Evolutionary conservation across 1,284 basidiomycete genomes (phyloP).

Genomic region (Leccinum fallax): DNA sequence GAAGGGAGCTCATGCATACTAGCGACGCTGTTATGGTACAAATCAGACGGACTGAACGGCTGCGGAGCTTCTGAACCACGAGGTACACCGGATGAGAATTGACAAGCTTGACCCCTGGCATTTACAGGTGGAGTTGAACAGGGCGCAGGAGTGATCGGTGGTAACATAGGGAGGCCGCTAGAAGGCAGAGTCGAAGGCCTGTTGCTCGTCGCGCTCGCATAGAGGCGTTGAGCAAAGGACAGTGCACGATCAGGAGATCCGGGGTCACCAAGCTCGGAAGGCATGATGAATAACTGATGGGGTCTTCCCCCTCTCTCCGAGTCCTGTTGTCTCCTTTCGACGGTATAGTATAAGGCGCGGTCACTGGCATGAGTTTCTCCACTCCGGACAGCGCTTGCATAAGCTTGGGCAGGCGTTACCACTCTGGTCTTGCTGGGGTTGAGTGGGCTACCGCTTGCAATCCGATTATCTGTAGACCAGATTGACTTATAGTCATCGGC

Average conservation of each 20-base stretch:
- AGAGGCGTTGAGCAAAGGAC: conserved; percentile 34
- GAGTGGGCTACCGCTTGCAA: background rate
- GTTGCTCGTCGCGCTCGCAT: conserved; percentile 29
- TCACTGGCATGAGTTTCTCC: conserved; percentile 6
- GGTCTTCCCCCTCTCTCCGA: background rate
- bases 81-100: background rate
- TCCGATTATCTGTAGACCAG: conserved; percentile 1
- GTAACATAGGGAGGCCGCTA: conserved; percentile 5
- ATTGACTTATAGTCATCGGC: conserved; percentile 8
- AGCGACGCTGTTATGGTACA: conserved; percentile 23
- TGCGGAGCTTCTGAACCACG: conserved; percentile 4
- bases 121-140: background rate
- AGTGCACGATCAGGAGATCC: conserved; percentile 11
- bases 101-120: background rate
- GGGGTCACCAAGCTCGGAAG: background rate
- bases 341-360: conserved; percentile 17
- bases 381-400: conserved; percentile 16
- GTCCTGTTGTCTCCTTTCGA: conserved; percentile 28
- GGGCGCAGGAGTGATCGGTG: conserved; percentile 4
- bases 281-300: background rate
- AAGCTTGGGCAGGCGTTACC: conserved; percentile 27
- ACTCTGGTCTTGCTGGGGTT: background rate
- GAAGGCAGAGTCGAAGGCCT: conserved; percentile 4
- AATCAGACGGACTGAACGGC: conserved; percentile 14
- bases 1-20: conserved; percentile 3